Percentiles rank a stretch among this genome's conserved stretches.
Evolutionary conservation across 1,284 basidiomycete genomes (phyloP).

Genomic region (Cutaneotrichosporon arboriforme): DNA sequence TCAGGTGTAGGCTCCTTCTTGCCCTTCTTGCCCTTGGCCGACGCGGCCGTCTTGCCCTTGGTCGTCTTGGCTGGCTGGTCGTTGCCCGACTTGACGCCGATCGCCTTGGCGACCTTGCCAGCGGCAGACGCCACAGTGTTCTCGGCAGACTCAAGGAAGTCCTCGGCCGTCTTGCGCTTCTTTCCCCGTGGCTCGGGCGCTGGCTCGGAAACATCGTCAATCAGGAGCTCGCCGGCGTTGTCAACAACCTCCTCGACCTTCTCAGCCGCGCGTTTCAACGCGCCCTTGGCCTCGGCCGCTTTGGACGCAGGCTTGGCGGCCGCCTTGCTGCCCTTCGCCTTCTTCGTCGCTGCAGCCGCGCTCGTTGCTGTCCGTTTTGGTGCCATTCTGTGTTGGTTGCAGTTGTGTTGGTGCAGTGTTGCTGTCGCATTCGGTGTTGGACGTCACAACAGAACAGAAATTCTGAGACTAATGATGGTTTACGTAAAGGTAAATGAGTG

Average conservation of each 20-base stretch:
- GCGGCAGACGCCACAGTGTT: conserved; percentile 12
- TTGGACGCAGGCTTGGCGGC: not conserved
- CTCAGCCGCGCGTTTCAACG: conserved; percentile 1
- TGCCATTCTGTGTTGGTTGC: conserved; percentile 9
- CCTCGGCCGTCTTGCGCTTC: conserved; percentile 43
- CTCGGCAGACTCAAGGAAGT: conserved; percentile 34
- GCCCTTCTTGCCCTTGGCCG: conserved; percentile 14
- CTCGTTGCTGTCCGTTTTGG: conserved; percentile 27
- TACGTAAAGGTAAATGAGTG: too few species aligned
- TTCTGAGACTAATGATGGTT: too few species aligned
- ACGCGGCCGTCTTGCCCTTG: conserved; percentile 12
- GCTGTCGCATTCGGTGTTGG: not conserved
- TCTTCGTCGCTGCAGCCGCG: conserved; percentile 8
- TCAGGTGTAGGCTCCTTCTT: conserved; percentile 14
- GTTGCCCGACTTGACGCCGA: not conserved
- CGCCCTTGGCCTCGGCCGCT: not conserved
- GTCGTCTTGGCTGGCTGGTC: conserved; percentile 38
- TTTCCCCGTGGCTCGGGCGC: conserved; percentile 18
- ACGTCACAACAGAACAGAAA: too few species aligned
- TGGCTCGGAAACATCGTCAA: conserved; percentile 24
- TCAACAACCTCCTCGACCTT: conserved; percentile 26
- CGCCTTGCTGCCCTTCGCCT: not conserved
- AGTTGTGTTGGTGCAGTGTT: not conserved
- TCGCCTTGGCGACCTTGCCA: conserved; percentile 24
- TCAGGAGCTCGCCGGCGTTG: conserved; percentile 33